These are phyloP conservation scores for Liriodendron chinense DNA, from an alignment of 164 flowering plant species.

Conservation along the genomic window DNA sequence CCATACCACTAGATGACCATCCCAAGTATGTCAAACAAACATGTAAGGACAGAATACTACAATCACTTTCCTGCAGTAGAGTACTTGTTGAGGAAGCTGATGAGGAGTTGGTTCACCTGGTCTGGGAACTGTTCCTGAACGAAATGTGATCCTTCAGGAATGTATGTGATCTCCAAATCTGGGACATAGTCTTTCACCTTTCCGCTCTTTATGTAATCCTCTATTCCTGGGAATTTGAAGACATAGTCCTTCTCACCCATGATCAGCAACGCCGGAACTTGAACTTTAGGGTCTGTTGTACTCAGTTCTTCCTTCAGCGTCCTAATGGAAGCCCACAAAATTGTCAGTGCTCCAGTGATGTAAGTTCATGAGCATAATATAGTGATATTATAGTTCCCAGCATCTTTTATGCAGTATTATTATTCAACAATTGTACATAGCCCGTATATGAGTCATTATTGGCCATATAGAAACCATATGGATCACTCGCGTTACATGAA, in stretches of 20 bases:
- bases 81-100: constrained; percentile 29
- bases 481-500: no score
- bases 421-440: no score
- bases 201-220: constrained; percentile 36
- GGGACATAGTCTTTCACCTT: constrained; percentile 37
- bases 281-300: constrained; percentile 22
- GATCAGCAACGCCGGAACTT: constrained; percentile 38
- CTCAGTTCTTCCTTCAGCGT: constrained; percentile 9
- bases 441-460: no score
- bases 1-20: no score
- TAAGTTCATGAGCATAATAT: no score
- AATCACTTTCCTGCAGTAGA: constrained; percentile 1
- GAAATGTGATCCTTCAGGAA: constrained; percentile 49
- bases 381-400: no score
- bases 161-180: constrained; percentile 33
- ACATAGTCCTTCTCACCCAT: constrained; percentile 47
- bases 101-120: constrained; percentile 32
- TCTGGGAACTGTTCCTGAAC: constrained; percentile 54
- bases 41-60: no score
- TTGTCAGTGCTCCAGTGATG: no score
- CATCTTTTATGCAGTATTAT: no score
- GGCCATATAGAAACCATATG: no score
- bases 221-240: constrained; percentile 44
- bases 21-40: no score
- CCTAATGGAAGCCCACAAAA: constrained; percentile 18